Percentiles rank a stretch among this genome's conserved stretches.
Evolutionary conservation across 208 protist species (phyloP).

Genomic region (Trypanosoma cruzi): DNA sequence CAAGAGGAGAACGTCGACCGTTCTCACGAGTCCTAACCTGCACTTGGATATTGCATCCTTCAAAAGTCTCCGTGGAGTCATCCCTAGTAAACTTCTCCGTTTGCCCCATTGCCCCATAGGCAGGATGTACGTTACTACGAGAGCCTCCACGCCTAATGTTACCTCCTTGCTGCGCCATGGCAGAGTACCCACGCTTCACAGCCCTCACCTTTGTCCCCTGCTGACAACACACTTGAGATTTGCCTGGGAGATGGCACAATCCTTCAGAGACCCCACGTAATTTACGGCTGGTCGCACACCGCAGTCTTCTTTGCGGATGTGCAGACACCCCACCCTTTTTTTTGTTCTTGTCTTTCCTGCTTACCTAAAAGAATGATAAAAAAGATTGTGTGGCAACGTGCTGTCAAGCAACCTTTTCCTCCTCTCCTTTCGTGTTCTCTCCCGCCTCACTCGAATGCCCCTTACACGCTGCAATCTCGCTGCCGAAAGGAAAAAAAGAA

Average conservation of each 20-base stretch:
- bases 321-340: background rate
- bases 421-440: too few relatives aligned
- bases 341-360: background rate
- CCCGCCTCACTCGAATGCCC: too few relatives aligned
- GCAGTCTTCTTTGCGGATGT: too few relatives aligned
- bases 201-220: background rate
- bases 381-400: too few relatives aligned
- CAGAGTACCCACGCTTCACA: background rate
- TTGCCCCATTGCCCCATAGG: background rate
- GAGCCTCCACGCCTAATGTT: background rate
- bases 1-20: slow-evolving; percentile 13
- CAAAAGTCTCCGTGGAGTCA: background rate
- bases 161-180: background rate
- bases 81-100: background rate
- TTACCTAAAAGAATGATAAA: too few relatives aligned
- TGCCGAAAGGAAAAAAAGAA: background rate
- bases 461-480: background rate
- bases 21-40: slow-evolving; percentile 8
- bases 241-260: background rate
- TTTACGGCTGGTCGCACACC: background rate
- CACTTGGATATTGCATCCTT: slow-evolving; percentile 1
- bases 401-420: too few relatives aligned
- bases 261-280: background rate
- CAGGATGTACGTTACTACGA: background rate
- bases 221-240: too few relatives aligned